Base-by-base conservation (phyloP, 148 eudicot species). In the Rhododendron henanense region DNA sequence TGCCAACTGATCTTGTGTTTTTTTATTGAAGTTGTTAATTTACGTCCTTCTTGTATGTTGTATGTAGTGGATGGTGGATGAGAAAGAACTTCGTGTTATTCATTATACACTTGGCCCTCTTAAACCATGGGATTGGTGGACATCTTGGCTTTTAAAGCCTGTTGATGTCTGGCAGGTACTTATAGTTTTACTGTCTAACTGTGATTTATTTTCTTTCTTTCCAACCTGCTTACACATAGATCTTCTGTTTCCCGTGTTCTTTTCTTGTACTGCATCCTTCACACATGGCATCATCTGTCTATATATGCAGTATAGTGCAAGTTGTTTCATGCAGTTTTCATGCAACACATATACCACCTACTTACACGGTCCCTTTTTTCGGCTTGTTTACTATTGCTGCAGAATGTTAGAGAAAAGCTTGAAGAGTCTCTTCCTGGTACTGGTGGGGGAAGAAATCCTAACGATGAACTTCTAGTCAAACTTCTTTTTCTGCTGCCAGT, bases 41-140 rank as follows among this genome's bases (percentile, higher is more conserved):
- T 31, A 63, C 44, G 8, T 86, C 76, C 81, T 39, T 11, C 16
- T 80, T 41, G 81, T 83, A 65, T 79, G 55, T 77, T 91, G 50
- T 86, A 81, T 87, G 91, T 92, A 97, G 99, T 97, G 99, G 99
- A 97, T 97, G 99, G 99, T 97, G 63, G 94, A 93, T 81, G 99
- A 95, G 90, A 90, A 91, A 87, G 93, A 97, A 88, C 98, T 97
- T 69, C 91, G 94, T 85, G 98, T 97, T 75, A 95, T 97, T 87
- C 99, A 97, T 84, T 97, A 97, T 90, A 97, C 99, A 44, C 98
- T 97, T 80, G 99, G 99, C 41, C 99, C 99, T 51, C 94, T 97
- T 79, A 97, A 97, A 86, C 99, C 99, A 83, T 97, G 99, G 99
- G 99, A 97, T 90, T 97, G 99, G 99, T 97, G 98, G 98, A 95